Percentiles rank a stretch among this genome's conserved stretches.
phyloP scores from a whole-genome alignment of 2,329 filamentous ascomycete genomes.

The Teratosphaeria destructans region DNA sequence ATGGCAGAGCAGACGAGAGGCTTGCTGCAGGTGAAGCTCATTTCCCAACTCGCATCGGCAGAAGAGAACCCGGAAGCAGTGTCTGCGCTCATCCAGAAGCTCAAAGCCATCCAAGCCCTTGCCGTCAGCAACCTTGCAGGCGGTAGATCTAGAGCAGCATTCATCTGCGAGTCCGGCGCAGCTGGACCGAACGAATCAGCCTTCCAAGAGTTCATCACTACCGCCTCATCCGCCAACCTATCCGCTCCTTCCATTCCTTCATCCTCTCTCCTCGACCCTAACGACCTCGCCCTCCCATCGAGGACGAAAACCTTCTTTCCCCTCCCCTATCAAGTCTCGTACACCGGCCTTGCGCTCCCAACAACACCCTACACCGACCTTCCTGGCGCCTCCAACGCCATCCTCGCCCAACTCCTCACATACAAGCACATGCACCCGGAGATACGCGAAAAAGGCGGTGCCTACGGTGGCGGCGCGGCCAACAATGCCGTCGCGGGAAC shows the following conservation, averaged over 20 bases:
- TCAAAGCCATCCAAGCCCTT: conserved; percentile 75
- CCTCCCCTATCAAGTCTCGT: conserved; percentile 94
- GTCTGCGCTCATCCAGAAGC: conserved; percentile 43
- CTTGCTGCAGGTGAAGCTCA: conserved; percentile 79
- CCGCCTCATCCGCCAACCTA: conserved; percentile 5
- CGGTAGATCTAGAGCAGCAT: conserved; percentile 62
- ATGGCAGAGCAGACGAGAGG: conserved; percentile 78
- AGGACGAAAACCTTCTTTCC: conserved; percentile 72
- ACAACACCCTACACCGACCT: conserved; percentile 73
- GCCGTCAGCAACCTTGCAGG: conserved; percentile 51
- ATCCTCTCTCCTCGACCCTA: conserved; percentile 10
- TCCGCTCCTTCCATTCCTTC: neutral
- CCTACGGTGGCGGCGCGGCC: conserved; percentile 87
- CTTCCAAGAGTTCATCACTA: conserved; percentile 58
- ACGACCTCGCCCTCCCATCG: conserved; percentile 7
- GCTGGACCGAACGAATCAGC: conserved; percentile 58
- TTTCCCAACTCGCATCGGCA: conserved; percentile 66
- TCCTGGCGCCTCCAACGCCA: conserved; percentile 65
- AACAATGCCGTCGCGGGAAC: conserved; percentile 68
- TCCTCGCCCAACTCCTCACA: conserved; percentile 83
- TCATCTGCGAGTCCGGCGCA: conserved; percentile 76
- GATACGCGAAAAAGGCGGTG: conserved; percentile 93
- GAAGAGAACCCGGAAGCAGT: conserved; percentile 68
- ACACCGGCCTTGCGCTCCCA: conserved; percentile 70
- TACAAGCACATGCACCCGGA: conserved; percentile 96